Evolutionary conservation across 2,329 filamentous ascomycete genomes (phyloP), one percentile per base, ranked within the genome.

Genomic region (Alternaria gansuensis): DNA sequence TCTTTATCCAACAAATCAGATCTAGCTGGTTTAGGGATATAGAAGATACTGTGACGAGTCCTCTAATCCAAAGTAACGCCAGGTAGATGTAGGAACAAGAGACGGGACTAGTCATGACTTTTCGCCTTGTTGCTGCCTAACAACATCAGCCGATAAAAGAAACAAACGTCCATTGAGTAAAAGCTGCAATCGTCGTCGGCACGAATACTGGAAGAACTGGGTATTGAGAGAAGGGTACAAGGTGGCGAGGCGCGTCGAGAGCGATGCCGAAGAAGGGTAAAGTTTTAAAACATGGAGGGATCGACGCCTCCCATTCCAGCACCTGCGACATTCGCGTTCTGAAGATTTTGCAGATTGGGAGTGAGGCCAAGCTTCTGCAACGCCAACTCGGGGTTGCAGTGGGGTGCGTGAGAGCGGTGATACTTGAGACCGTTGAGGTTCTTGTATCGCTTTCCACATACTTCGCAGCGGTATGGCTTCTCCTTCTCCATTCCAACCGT

Each of bases 401-500:
- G 90, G 24, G 92, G 90, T 11, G 92, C 95, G 77, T 97, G 80
- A 67, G 83, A 77, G 57, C 82, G 75, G 72, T 90, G 88, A 75
- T 99, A 99, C 87, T 99, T 99, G 63, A 99, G 86, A 6, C 95
- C 95, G 79, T 99, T 99, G 61, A 99, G 80, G 75, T 99, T 99
- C 88, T 99, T 99, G 82, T 99, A 99, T 51, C 95, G 90, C 83
- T 99, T 99, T 71, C 94, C 93, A 75, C 95, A 99, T 10, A 93
- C 90, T 66, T 98, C 93, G 78, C 95, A 99, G 74, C 93, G 93
- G 77, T 98, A 98, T 3, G 95, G 95, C 82, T 99, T 99, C 82
- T 98, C 94, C 78, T 98, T 99, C 81, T 99, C 95, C 95, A 99
- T 99, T n/a, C 95, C 95, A 34, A 97, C 83, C 1, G 95, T 98